A percentile compares a stretch with the other conserved stretches of the same genome.
These are phyloP conservation scores for Flaveria bidentis DNA, from an alignment of 129 eudicot species.

Conservation along the genomic window DNA sequence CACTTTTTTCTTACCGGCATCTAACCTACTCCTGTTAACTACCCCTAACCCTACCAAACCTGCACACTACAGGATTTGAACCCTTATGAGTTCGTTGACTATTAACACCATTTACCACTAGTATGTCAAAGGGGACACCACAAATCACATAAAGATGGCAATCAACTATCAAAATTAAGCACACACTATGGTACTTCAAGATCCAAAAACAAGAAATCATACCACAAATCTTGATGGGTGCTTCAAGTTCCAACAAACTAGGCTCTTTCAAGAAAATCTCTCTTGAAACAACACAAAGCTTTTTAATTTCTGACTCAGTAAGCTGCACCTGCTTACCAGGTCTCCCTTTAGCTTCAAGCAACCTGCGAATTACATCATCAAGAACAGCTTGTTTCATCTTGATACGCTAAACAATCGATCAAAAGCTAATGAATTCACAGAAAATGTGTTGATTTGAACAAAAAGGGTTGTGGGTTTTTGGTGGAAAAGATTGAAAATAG, in stretches of 20 bases:
- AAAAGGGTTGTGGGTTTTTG: not conserved
- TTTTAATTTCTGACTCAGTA: conserved; percentile 53
- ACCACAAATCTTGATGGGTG: conserved; percentile 68
- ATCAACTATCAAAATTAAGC: not conserved
- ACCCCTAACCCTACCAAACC: no score
- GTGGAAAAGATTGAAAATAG: not conserved
- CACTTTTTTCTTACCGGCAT: no score
- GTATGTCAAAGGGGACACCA: no score
- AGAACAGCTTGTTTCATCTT: conserved; percentile 41
- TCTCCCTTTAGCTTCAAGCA: conserved; percentile 45
- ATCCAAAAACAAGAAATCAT: not conserved
- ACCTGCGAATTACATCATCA: conserved; percentile 43
- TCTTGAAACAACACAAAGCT: conserved; percentile 48
- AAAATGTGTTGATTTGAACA: not conserved
- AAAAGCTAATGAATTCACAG: not conserved
- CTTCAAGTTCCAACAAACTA: conserved; percentile 48
- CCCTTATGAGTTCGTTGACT: no score
- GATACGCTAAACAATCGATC: not conserved
- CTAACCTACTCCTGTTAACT: no score
- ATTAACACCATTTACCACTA: no score
- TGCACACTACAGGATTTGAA: no score
- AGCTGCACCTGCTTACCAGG: conserved; percentile 62
- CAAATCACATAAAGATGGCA: not conserved
- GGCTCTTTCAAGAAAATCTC: conserved; percentile 52
- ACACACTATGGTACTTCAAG: no score